Percentiles rank a stretch among this genome's conserved stretches.
phyloP scores from a whole-genome alignment of 129 eudicot genomes.

The Apium graveolens region DNA sequence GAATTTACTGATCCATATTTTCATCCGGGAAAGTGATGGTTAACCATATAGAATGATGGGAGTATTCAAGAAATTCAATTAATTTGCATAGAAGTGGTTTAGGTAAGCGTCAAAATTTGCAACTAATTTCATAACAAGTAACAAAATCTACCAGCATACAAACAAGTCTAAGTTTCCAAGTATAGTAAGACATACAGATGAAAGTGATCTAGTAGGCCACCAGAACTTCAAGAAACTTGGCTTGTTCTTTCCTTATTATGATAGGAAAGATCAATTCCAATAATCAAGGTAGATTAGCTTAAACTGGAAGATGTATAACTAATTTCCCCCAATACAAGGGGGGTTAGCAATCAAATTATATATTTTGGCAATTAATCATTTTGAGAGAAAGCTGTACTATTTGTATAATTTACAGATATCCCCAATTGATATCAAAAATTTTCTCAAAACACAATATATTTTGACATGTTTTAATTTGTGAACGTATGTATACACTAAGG shows the following conservation, averaged over 20 bases:
- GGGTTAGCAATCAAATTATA: background rate
- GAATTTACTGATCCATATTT: background rate
- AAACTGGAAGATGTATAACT: background rate
- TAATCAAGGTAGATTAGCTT: conserved; percentile 1
- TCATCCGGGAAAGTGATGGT: background rate
- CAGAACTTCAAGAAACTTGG: background rate
- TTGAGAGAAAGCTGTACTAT: background rate
- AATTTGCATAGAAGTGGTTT: background rate
- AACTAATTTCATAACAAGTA: background rate
- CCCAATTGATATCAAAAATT: too few species aligned
- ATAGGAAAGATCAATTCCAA: background rate
- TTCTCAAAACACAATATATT: too few species aligned
- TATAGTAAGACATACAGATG: background rate
- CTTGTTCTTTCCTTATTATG: background rate
- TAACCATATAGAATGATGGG: background rate
- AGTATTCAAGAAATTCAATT: background rate
- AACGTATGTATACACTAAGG: too few species aligned
- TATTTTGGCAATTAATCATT: background rate
- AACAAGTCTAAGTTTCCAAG: background rate
- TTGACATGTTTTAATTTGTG: too few species aligned
- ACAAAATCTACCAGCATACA: background rate
- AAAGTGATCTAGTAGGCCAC: background rate
- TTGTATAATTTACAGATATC: too few species aligned
- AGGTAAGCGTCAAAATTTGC: background rate
- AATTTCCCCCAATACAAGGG: background rate